A percentile compares a stretch with the other conserved stretches of the same genome.
These are phyloP conservation scores for Avena sativa DNA, from an alignment of 176 grass and related monocot species.

Conservation along the genomic window DNA sequence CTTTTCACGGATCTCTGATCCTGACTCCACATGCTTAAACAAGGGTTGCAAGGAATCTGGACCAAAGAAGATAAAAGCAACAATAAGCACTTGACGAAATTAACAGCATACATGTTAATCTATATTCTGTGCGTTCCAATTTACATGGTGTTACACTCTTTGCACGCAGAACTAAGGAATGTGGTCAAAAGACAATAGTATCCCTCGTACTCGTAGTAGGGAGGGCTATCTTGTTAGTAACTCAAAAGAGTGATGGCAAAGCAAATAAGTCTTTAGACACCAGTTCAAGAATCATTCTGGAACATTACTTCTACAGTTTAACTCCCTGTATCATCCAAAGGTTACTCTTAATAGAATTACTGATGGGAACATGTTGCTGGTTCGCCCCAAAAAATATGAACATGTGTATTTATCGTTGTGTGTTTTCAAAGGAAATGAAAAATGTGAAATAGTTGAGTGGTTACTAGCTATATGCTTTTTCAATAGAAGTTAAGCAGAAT, in stretches of 20 bases:
- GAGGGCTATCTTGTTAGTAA: not conserved
- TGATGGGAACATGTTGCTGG: not conserved
- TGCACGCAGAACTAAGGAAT: not conserved
- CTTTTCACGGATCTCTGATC: constrained; percentile 94
- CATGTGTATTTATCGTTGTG: not conserved
- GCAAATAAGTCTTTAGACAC: not conserved
- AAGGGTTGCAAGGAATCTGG: constrained; percentile 92
- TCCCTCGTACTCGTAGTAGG: not conserved
- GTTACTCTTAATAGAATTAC: constrained; percentile 16
- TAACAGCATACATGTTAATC: not conserved
- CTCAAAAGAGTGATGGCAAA: constrained; percentile 1
- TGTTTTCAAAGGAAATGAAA: not conserved
- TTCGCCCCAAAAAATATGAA: not conserved
- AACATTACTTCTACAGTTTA: not conserved
- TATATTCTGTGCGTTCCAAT: not conserved
- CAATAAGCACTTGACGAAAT: not conserved
- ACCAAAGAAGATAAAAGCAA: constrained; percentile 38
- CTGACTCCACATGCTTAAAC: constrained; percentile 96
- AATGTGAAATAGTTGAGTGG: constrained; percentile 7
- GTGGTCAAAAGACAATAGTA: constrained; percentile 9
- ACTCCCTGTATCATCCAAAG: not conserved
- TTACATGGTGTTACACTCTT: constrained; percentile 19
- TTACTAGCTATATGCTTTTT: constrained; percentile 3
- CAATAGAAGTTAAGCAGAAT: not conserved
- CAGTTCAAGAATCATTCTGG: not conserved